phyloP scores from a whole-genome alignment of 495 filamentous ascomycete genomes.

The Schizothecium vesticola region DNA sequence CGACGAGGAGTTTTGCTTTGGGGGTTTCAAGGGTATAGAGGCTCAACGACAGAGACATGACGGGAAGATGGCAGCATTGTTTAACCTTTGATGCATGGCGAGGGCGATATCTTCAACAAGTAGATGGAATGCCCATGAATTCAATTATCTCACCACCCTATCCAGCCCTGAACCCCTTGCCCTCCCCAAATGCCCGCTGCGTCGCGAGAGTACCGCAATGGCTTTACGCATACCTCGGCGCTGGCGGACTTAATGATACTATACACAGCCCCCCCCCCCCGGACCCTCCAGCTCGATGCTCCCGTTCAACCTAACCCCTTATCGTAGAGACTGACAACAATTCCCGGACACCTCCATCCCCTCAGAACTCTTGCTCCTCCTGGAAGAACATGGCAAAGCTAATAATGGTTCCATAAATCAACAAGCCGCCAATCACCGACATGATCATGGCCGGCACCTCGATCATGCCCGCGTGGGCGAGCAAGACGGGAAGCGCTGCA shows the following conservation, averaged over 20 bases:
- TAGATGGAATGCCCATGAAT: background rate
- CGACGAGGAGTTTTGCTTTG: background rate
- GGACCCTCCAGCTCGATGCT: background rate
- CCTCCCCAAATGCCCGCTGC: background rate
- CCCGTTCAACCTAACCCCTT: background rate
- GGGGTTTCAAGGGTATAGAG: background rate
- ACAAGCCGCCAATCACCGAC: slow-evolving; percentile 82
- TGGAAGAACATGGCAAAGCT: slow-evolving; percentile 97
- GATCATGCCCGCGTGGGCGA: slow-evolving; percentile 82
- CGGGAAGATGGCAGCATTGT: background rate
- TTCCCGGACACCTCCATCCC: background rate
- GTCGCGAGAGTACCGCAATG: background rate
- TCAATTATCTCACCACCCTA: background rate
- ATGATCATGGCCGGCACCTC: slow-evolving; percentile 83
- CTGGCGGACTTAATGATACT: background rate
- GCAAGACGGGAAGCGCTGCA: slow-evolving; percentile 79
- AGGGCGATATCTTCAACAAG: background rate
- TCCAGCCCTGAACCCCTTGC: background rate
- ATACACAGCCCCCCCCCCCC: background rate
- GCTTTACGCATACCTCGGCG: background rate
- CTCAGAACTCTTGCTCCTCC: slow-evolving; percentile 79
- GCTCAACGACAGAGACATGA: background rate
- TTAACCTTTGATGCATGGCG: background rate
- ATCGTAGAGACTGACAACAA: background rate
- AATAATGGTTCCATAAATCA: slow-evolving; percentile 98